Percentiles rank a stretch among this genome's conserved stretches.
These are phyloP conservation scores for Fusarium tjaetaba DNA, from an alignment of 2,329 filamentous ascomycete species.

Conservation along the genomic window DNA sequence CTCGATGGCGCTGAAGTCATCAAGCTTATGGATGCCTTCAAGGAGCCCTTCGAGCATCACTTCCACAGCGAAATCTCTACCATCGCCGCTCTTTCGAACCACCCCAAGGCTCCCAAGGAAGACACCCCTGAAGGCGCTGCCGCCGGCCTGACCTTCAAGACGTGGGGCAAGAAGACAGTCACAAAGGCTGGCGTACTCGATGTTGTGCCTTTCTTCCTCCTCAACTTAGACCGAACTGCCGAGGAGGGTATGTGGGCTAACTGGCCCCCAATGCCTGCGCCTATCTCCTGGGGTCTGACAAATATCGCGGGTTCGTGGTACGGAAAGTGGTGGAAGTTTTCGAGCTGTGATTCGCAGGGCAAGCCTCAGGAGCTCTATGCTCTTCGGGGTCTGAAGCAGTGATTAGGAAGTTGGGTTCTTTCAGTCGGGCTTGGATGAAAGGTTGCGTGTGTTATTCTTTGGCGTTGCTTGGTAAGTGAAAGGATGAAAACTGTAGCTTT, in stretches of 20 bases:
- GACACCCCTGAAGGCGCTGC: slow-evolving; percentile 56
- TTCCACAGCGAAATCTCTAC: slow-evolving; percentile 66
- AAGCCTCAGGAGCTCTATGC: slow-evolving; percentile 65
- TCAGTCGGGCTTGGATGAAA: neutral
- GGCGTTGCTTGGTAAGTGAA: slow-evolving; percentile 2
- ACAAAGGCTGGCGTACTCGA: slow-evolving; percentile 68
- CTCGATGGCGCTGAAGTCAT: slow-evolving; percentile 58
- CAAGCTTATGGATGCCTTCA: slow-evolving; percentile 62
- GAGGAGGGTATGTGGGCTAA: slow-evolving; percentile 69
- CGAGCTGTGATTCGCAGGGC: slow-evolving; percentile 66
- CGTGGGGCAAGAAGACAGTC: slow-evolving; percentile 72
- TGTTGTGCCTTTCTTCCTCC: slow-evolving; percentile 71
- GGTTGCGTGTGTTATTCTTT: neutral
- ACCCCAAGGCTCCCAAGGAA: slow-evolving; percentile 61
- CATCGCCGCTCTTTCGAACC: slow-evolving; percentile 59
- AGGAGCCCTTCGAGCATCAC: slow-evolving; percentile 61
- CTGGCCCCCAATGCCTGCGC: slow-evolving; percentile 72
- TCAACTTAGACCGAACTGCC: slow-evolving; percentile 68
- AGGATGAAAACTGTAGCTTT: neutral
- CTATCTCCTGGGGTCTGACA: slow-evolving; percentile 67
- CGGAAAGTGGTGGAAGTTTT: slow-evolving; percentile 71
- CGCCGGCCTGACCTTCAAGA: slow-evolving; percentile 64
- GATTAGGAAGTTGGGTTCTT: neutral
- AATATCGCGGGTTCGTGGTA: slow-evolving; percentile 68
- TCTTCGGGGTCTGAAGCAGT: slow-evolving; percentile 43